Percentiles rank a stretch among this genome's conserved stretches.
These are phyloP conservation scores for Citrus glauca DNA, from an alignment of 345 rosid genomes.

Conservation along the genomic window DNA sequence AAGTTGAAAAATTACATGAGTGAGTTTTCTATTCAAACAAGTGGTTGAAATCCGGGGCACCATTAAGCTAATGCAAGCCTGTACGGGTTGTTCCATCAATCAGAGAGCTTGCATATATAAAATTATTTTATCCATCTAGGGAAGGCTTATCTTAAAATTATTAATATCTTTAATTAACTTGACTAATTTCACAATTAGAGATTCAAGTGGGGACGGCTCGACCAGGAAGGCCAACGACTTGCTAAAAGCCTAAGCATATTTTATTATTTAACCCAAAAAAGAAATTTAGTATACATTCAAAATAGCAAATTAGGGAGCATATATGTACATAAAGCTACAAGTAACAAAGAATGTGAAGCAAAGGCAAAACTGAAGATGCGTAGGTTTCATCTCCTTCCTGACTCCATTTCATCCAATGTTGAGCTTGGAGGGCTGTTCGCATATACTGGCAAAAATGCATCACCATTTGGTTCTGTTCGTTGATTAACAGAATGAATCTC, in stretches of 20 bases:
- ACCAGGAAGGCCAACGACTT: neutral
- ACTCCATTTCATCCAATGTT: constrained; percentile 25
- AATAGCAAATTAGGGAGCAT: neutral
- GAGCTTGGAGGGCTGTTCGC: neutral
- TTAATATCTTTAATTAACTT: no score
- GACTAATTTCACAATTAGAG: no score
- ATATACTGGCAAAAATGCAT: neutral
- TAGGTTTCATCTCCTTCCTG: constrained; percentile 22
- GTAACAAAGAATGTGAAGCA: neutral
- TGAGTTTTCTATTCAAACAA: no score
- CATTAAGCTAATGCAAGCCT: no score
- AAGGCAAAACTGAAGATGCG: neutral
- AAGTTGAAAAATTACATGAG: no score
- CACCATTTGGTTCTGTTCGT: neutral
- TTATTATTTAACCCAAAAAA: no score
- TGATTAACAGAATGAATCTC: constrained; percentile 1
- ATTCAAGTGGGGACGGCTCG: neutral
- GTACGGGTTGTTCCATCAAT: no score
- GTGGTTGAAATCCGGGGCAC: no score
- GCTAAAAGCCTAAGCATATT: no score
- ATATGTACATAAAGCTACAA: neutral
- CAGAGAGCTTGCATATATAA: no score
- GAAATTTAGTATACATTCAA: no score
- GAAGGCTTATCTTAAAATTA: neutral
- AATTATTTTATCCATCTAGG: neutral